Evolutionary conservation across 345 rosid genomes (phyloP), one percentile per base, ranked within the genome.

Genomic region (Rhodamnia rubescens): DNA sequence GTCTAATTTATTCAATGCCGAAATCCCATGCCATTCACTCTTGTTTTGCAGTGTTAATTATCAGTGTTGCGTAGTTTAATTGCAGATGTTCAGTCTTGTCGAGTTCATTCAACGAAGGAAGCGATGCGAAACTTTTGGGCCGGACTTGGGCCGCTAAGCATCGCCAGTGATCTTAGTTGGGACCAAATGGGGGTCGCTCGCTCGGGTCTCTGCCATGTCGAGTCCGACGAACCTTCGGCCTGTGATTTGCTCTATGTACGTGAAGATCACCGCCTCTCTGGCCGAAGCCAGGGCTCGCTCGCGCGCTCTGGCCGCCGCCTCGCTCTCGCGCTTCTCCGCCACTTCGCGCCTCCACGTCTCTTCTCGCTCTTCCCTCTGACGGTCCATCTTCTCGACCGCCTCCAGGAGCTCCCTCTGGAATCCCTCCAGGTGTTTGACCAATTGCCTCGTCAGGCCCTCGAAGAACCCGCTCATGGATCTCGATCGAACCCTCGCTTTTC

Each of bases 371-470:
- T 75, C 75, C 83, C 92, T 91, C 75, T 89, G 92, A 52, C 55
- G 86, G 21, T 88, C 92, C 87, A 92, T 87, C 74, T 84, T 91
- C 80, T 91, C 92, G 26, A 92, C 87, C 61, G 85, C 90, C 85
- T 91, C 91, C 83, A 91, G 26, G 88, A 89, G 88, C 82, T 88
- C 90, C 59, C 82, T 86, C 53, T 90, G 90, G 82, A 91, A 87
- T 74, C 57, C 82, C 44, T 92, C 94, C 87, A 92, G 95, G 75
- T 89, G 95, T 84, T 89, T 90, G 85, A 87, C 87, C 82, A 91
- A 90, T 69, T 84, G 89, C 91, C 89, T 89, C 86, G 90, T 88
- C 83, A 92, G 82, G 8, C 84, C 85, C 88, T 91, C 90, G 27
- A 91, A 84, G 80, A 93, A 90, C n/a, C 56, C 84, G 27, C 50